phyloP scores from a whole-genome alignment of 2,329 filamentous ascomycete species.

The Aspergillus versicolor region DNA sequence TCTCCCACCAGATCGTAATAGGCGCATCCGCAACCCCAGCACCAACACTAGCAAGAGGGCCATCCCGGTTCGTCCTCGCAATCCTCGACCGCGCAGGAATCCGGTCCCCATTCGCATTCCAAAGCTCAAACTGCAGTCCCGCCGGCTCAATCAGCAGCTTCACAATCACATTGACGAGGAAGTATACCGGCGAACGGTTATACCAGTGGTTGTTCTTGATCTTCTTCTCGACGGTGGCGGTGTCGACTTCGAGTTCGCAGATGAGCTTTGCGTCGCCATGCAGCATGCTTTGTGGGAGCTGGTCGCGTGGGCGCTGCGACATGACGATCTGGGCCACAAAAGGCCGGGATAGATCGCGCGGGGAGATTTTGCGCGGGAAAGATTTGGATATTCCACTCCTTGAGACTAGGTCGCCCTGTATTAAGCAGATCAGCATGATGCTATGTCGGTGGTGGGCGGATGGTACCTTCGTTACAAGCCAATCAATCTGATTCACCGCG shows the following conservation, averaged over 20 bases:
- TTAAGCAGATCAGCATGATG: too few relatives aligned
- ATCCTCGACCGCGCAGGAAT: not conserved
- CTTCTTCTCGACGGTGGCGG: constrained; percentile 4
- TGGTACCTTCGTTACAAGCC: constrained; percentile 34
- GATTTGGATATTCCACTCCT: constrained; percentile 23
- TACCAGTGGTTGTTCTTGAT: constrained; percentile 12
- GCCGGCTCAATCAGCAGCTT: constrained; percentile 4
- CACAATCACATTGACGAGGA: constrained; percentile 3
- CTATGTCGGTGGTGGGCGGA: too few relatives aligned
- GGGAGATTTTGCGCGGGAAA: constrained; percentile 26
- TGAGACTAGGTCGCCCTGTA: constrained; percentile 22
- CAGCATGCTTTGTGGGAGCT: constrained; percentile 6
- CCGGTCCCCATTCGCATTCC: not conserved
- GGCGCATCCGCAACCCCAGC: not conserved
- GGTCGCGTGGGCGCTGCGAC: not conserved
- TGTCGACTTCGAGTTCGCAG: constrained; percentile 11
- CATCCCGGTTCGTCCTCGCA: not conserved
- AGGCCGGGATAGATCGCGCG: not conserved
- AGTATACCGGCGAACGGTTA: constrained; percentile 9
- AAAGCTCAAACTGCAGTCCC: constrained; percentile 7
- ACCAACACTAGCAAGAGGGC: too few relatives aligned
- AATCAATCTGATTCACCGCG: constrained; percentile 36
- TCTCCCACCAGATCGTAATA: constrained; percentile 6
- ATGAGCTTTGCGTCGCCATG: constrained; percentile 6
- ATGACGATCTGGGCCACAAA: constrained; percentile 10